Evolutionary conservation across 305 asterid species (phyloP).

Genomic region (Fraxinus latifolia): DNA sequence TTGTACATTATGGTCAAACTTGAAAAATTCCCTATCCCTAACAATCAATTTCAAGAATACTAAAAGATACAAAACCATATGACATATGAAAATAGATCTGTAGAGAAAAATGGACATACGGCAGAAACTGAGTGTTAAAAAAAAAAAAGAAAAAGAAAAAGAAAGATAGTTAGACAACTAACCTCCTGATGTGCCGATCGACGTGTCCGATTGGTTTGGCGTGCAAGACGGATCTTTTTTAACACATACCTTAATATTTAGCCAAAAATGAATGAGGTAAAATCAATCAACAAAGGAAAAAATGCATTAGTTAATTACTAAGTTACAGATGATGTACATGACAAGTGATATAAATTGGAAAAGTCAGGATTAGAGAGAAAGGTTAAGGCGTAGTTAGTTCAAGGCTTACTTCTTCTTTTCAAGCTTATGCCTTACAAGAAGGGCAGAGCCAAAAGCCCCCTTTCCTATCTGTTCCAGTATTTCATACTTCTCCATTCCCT

Average conservation of each 20-base stretch:
- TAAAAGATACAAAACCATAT: not conserved
- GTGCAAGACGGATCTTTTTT: constrained; percentile 93
- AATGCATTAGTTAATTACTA: constrained; percentile 3
- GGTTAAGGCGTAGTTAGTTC: not conserved
- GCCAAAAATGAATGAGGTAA: constrained; percentile 15
- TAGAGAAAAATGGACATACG: not conserved
- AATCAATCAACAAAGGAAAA: constrained; percentile 16
- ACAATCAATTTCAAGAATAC: not conserved
- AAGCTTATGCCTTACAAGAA: constrained; percentile 77
- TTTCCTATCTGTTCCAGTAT: constrained; percentile 86
- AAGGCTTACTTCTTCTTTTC: constrained; percentile 78
- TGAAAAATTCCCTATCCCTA: not conserved
- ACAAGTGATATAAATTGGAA: not conserved
- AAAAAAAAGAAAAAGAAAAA: not conserved
- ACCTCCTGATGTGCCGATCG: constrained; percentile 98
- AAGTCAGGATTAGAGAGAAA: constrained; percentile 2
- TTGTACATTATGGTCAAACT: not conserved
- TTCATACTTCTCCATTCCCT: constrained; percentile 79
- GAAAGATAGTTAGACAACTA: constrained; percentile 16
- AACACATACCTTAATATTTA: constrained; percentile 64
- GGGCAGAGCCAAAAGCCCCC: constrained; percentile 94
- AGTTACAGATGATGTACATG: not conserved
- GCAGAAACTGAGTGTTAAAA: not conserved
- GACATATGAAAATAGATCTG: not conserved
- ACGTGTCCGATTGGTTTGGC: constrained; percentile 90